phyloP scores from a whole-genome alignment of 495 filamentous ascomycete genomes.

The Penicillium coffeae region DNA sequence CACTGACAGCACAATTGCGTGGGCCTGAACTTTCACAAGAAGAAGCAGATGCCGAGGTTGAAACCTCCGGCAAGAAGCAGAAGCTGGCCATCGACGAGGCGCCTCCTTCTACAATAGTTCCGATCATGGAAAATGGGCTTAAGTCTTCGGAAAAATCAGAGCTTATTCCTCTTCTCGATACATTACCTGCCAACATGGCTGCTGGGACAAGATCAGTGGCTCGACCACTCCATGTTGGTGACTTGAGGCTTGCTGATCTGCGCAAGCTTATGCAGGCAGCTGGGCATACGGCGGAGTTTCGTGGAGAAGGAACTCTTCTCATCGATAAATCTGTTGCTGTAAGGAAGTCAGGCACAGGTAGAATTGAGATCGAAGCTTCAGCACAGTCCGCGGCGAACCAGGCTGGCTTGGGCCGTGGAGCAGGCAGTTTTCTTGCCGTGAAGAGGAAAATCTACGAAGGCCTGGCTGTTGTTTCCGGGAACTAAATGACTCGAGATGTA shows the following conservation, averaged over 20 bases:
- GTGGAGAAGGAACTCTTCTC: slow-evolving; percentile 86
- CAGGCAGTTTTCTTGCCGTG: slow-evolving; percentile 68
- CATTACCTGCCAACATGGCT: slow-evolving; percentile 70
- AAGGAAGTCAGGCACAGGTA: slow-evolving; percentile 78
- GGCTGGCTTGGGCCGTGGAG: slow-evolving; percentile 29
- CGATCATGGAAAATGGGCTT: slow-evolving; percentile 17
- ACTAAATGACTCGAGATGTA: slow-evolving; percentile 25
- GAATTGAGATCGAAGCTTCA: slow-evolving; percentile 85
- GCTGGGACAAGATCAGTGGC: slow-evolving; percentile 72
- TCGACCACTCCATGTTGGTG: slow-evolving; percentile 91
- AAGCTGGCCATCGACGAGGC: slow-evolving; percentile 54
- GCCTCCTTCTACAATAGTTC: slow-evolving; percentile 18
- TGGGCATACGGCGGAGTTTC: slow-evolving; percentile 87
- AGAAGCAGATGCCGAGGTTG: slow-evolving; percentile 35
- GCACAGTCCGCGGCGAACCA: slow-evolving; percentile 40
- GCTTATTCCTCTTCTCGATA: slow-evolving; percentile 64
- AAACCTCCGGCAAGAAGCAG: slow-evolving; percentile 58
- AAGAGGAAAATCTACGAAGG: slow-evolving; percentile 81
- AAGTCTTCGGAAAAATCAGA: slow-evolving; percentile 29
- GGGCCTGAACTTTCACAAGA: slow-evolving; percentile 24
- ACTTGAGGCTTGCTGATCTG: slow-evolving; percentile 84
- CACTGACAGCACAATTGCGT: slow-evolving; percentile 66
- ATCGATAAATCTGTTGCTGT: slow-evolving; percentile 87
- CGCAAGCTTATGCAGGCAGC: slow-evolving; percentile 74
- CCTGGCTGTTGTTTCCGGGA: slow-evolving; percentile 73